Evolutionary conservation across 2,329 filamentous ascomycete species (phyloP).

Genomic region (Trichoderma afroharzianum): DNA sequence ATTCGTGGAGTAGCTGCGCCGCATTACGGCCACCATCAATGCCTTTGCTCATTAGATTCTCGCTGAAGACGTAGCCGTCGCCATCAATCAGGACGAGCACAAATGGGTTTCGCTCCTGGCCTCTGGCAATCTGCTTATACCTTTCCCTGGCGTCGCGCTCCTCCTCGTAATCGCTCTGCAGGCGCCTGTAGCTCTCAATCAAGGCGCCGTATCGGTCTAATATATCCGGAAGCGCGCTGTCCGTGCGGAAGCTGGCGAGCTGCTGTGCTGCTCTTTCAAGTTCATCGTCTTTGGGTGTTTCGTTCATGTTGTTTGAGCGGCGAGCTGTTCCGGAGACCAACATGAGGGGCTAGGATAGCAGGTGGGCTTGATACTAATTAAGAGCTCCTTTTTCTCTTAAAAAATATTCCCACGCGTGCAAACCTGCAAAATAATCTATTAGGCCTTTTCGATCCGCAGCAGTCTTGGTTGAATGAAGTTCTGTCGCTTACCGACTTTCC

Average conservation of each 20-base stretch:
- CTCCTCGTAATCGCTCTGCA: conserved; percentile 57
- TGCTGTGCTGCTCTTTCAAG: conserved; percentile 25
- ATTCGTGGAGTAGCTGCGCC: background rate
- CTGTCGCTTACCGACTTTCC: background rate
- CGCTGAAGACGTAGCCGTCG: conserved; percentile 47
- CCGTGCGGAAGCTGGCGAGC: conserved; percentile 31
- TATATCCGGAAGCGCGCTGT: conserved; percentile 28
- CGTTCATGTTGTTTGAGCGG: background rate
- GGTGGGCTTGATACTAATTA: background rate
- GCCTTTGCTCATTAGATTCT: background rate
- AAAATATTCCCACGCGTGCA: background rate
- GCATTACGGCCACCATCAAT: background rate
- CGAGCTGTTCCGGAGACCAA: background rate
- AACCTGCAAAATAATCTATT: background rate
- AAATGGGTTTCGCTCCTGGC: conserved; percentile 53
- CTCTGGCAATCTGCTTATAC: conserved; percentile 51
- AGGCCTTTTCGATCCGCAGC: background rate
- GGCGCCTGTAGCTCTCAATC: conserved; percentile 50
- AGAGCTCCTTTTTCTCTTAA: background rate
- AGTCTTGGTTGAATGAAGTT: background rate
- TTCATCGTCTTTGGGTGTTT: conserved; percentile 30
- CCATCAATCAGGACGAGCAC: conserved; percentile 60
- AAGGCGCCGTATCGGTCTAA: conserved; percentile 35
- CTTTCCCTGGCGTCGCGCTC: conserved; percentile 50
- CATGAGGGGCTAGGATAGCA: background rate